Percentiles rank a stretch among this genome's conserved stretches.
These are phyloP conservation scores for Blastobotrys buckinghamii DNA, from an alignment of 1,139 yeast genomes.

Conservation along the genomic window DNA sequence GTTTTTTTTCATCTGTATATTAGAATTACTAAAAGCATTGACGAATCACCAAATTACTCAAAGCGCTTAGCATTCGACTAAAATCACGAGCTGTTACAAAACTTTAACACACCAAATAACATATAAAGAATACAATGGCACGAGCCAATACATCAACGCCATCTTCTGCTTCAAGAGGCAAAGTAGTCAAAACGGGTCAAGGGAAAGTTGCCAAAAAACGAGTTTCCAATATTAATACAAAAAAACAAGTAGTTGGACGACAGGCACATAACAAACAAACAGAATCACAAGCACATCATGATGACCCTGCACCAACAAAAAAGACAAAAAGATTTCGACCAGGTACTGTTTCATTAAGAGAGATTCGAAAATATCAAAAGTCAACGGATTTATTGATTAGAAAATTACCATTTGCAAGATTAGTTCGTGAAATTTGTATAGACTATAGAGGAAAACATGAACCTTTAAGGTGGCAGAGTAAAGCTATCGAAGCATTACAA, in stretches of 20 bases:
- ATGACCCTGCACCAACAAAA: conserved; percentile 15
- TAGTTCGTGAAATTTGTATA: conserved; percentile 74
- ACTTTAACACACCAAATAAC: too few relatives aligned
- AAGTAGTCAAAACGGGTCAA: conserved; percentile 10
- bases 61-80: too few relatives aligned
- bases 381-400: conserved; percentile 71
- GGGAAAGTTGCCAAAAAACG: conserved; percentile 13
- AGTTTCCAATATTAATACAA: not conserved
- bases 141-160: conserved; percentile 7
- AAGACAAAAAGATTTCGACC: conserved; percentile 55
- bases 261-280: not conserved
- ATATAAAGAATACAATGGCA: conserved; percentile 7
- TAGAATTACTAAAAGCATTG: too few relatives aligned
- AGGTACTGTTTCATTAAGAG: conserved; percentile 70
- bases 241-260: not conserved
- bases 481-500: conserved; percentile 82
- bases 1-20: too few relatives aligned
- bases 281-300: not conserved
- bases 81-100: too few relatives aligned
- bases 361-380: conserved; percentile 72
- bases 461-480: conserved; percentile 76
- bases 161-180: not conserved
- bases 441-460: conserved; percentile 49
- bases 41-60: too few relatives aligned
- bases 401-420: conserved; percentile 86